Base-by-base conservation (phyloP, 1,284 basidiomycete species). In the Golubevia pallescens region DNA sequence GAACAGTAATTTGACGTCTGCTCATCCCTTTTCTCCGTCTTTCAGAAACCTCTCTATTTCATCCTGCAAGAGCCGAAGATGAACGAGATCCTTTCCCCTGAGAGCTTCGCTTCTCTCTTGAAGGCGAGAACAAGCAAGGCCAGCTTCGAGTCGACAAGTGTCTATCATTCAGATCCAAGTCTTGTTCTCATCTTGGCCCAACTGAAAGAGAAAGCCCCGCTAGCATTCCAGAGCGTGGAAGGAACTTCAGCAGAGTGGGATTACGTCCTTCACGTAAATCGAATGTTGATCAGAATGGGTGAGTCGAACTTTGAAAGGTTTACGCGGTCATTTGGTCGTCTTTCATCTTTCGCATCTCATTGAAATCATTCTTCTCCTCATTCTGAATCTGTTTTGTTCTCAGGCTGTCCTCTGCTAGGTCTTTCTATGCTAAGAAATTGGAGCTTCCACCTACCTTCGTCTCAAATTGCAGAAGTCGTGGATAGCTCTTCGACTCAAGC, bases 381-480 rank as follows among this genome's bases (percentile, higher is more conserved):
- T 38, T 5, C 34, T 4, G 5, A 5, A 4, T 38, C 34, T 5
- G 5, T 38, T 19, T n/a, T n/a, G n/a, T 38, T 48, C 10, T 20
- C 48, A 69, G 70, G 78, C 0, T 81, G 78, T 57, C 72, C 80
- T 58, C 48, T 66, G 5, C 58, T 81, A 5, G 76, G 72, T 6
- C 61, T 78, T 14, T 63, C 72, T 10, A 28, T 75, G 52, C 52
- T 81, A 61, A 66, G 70, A 3, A 73, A 69, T 19, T 81, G 79
- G 79, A 59, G 66, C 51, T 81, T 78, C 53, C 71, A 75, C 48
- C 67, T 69, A 24, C 64, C 69, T 0, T 53, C 60, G 19, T 62
- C 68, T 21, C 60, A 67, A 28, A 62, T 66, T 54, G 48, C 62
- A 2, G 61, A 68, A 28, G 20, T 67, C 57, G 57, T 58, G 2